Conservation (phyloP, 1,284 basidiomycete species). For the Tetrapyrgos nigripes region DNA sequence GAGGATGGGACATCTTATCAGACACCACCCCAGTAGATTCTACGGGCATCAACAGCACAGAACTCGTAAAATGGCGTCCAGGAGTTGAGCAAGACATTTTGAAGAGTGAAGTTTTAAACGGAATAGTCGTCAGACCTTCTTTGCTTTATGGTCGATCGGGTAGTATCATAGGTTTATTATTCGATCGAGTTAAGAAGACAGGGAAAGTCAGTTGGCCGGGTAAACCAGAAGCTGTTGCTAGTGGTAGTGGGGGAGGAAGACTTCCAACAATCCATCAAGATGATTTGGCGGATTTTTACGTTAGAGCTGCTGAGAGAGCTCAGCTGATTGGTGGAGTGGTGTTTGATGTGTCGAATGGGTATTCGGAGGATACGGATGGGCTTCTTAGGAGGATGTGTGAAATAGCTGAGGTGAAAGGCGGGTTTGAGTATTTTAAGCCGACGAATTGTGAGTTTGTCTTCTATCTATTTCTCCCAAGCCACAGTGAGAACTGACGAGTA, state of each 20-base stretch:
- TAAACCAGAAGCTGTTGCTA: too few species aligned
- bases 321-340: conserved; percentile 45
- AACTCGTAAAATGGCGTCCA: conserved; percentile 44
- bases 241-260: too few species aligned
- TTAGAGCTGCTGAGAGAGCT: conserved; percentile 50
- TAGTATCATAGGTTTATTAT: conserved; percentile 45
- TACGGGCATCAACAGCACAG: conserved; percentile 22
- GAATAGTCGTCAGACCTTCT: conserved; percentile 57
- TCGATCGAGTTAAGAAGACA: conserved; percentile 39
- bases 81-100: conserved; percentile 44
- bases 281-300: conserved; percentile 56
- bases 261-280: conserved; percentile 53
- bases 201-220: conserved; percentile 48
- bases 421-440: conserved; percentile 39
- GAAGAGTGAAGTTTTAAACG: conserved; percentile 41
- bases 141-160: conserved; percentile 55
- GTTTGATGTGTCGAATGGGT: conserved; percentile 53
- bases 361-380: conserved; percentile 51
- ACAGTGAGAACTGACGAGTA: conserved; percentile 8
- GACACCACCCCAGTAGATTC: conserved; percentile 40
- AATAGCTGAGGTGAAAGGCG: conserved; percentile 44
- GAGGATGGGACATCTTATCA: conserved; percentile 32
- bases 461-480: conserved; percentile 6
- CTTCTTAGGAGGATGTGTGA: conserved; percentile 48
- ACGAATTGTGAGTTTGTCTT: conserved; percentile 38